phyloP scores from a whole-genome alignment of 2,329 filamentous ascomycete species.

The Monilinia laxa region DNA sequence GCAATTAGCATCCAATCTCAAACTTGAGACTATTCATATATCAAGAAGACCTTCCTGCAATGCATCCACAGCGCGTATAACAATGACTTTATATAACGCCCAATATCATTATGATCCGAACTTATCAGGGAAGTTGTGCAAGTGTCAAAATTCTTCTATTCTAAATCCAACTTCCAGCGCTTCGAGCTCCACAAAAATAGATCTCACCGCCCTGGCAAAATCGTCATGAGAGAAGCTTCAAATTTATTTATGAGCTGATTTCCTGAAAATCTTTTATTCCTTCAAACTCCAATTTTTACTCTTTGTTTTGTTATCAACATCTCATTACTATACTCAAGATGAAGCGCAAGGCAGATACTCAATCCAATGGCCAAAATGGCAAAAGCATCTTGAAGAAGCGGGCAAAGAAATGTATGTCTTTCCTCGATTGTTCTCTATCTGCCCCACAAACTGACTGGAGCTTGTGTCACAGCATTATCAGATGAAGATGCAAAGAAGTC shows the following conservation, averaged over 20 bases:
- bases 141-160: background rate
- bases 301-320: background rate
- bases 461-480: constrained; percentile 33
- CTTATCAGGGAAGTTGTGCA: constrained; percentile 4
- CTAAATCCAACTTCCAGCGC: background rate
- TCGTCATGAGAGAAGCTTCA: constrained; percentile 18
- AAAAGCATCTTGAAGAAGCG: constrained; percentile 53
- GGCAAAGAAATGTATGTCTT: constrained; percentile 45
- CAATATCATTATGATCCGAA: background rate
- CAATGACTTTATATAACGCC: background rate
- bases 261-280: constrained; percentile 17
- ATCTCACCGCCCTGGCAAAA: constrained; percentile 18
- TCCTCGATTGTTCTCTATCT: constrained; percentile 23
- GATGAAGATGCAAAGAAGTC: constrained; percentile 42
- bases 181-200: constrained; percentile 2
- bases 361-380: constrained; percentile 44
- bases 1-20: constrained; percentile 20
- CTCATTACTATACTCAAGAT: constrained; percentile 41
- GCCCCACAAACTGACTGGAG: constrained; percentile 27
- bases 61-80: constrained; percentile 13
- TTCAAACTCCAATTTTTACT: background rate
- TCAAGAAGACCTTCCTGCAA: background rate
- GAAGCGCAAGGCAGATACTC: constrained; percentile 60
- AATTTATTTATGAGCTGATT: constrained; percentile 24
- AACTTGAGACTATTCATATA: constrained; percentile 17